A percentile compares a stretch with the other conserved stretches of the same genome.
Conservation (phyloP, 148 eudicot species). For the Chenopodium suecicum region DNA sequence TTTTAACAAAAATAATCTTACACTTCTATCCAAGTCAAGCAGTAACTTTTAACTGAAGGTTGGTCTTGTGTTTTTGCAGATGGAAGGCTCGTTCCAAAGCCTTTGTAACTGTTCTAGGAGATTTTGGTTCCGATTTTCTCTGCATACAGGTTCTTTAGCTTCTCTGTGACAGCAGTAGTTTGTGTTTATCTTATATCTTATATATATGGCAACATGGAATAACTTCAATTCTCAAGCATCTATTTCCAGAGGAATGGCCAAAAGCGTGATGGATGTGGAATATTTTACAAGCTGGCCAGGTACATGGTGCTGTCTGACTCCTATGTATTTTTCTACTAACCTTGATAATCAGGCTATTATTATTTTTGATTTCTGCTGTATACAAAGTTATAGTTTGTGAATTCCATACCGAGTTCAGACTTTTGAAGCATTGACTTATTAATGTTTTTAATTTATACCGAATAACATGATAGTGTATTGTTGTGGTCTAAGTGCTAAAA, state of each 20-base stretch:
- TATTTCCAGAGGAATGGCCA: constrained; percentile 73
- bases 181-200: constrained; percentile 26
- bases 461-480: not conserved
- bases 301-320: constrained; percentile 21
- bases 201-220: constrained; percentile 48
- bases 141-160: constrained; percentile 72
- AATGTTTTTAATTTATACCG: not conserved
- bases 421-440: not conserved
- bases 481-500: not conserved
- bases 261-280: constrained; percentile 93
- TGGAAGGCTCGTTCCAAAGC: constrained; percentile 92
- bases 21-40: not conserved
- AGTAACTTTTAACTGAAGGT: not conserved
- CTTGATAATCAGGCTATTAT: not conserved
- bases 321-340: not conserved
- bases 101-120: constrained; percentile 57
- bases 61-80: constrained; percentile 38
- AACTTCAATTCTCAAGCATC: constrained; percentile 65
- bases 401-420: not conserved
- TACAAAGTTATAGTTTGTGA: not conserved
- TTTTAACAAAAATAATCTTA: not conserved
- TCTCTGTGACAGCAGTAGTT: constrained; percentile 7
- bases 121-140: constrained; percentile 66
- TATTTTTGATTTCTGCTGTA: not conserved
- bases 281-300: constrained; percentile 69